Base-by-base conservation (phyloP, 495 filamentous ascomycete species). In the Staphylotrichum tortipilum region DNA sequence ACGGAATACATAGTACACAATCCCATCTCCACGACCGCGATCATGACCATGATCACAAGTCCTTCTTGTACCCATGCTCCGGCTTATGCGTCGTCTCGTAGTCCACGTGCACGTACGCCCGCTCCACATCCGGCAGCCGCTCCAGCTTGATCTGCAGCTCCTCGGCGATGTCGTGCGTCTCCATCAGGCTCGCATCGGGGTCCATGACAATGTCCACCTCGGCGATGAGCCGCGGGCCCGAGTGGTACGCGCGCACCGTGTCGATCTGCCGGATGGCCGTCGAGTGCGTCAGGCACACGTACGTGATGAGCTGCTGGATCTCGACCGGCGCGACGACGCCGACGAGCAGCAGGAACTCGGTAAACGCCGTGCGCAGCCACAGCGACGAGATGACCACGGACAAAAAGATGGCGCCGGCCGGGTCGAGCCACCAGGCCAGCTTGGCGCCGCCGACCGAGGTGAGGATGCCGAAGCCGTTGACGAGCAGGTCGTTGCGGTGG, bases 51-150 rank as follows among this genome's bases (percentile, higher is more conserved):
- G n/a, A n/a, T 40, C 19, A 79, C 44, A 79, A 40, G 58, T 78
- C 77, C 64, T 80, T 80, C 65, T 77, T 77, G 37, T 60, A 70
- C 18, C 61, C 63, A 61, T 78, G 77, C 65, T 80, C 88, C 9
- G 92, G 92, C 70, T 95, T 94, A 66, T 98, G 92, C n/a, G 84
- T 89, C 7, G 89, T 71, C 75, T 98, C 92, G 56, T 91, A 97
- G 61, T 98, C 92, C 14, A 96, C 89, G 68, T 98, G 92, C 12
- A 97, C 92, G 69, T 97, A 98, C 1, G 89, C 88, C 52, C 92
- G 70, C 75, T 97, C 92, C 3, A 98, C 83, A 64, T 95, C 82
- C 4, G 94, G 92, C 54, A 98, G 65, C 31, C 81, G 84, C 78
- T 98, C 92, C 4, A 98, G 73, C 71, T 96, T 97, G 44, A 85